These are phyloP conservation scores for Amorphotheca resinae DNA, from an alignment of 495 filamentous ascomycete species.

Conservation along the genomic window DNA sequence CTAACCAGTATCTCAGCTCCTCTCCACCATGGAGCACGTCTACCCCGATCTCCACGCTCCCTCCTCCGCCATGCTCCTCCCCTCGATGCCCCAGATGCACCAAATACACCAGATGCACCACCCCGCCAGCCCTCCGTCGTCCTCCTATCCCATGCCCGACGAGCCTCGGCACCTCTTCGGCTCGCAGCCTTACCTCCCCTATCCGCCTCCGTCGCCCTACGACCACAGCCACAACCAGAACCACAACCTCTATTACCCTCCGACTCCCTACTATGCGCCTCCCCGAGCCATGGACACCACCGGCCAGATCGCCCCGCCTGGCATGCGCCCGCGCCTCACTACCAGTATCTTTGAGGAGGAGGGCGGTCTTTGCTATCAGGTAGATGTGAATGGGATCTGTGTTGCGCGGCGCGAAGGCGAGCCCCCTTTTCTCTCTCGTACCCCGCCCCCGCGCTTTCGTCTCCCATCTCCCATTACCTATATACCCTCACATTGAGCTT, in stretches of 20 bases:
- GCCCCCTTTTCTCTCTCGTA: conserved; percentile 15
- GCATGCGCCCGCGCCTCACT: conserved; percentile 91
- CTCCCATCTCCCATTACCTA: background rate
- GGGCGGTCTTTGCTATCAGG: conserved; percentile 93
- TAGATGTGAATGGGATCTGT: conserved; percentile 91
- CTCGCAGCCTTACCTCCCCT: background rate
- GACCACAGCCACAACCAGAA: background rate
- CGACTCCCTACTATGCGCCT: conserved; percentile 33
- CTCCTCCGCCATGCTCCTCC: background rate
- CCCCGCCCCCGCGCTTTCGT: background rate
- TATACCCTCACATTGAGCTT: background rate
- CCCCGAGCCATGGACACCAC: conserved; percentile 62
- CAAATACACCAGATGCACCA: too few relatives aligned
- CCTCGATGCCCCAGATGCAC: too few relatives aligned
- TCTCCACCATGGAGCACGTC: too few relatives aligned
- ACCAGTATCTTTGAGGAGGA: conserved; percentile 98
- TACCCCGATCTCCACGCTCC: too few relatives aligned
- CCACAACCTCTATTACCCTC: background rate
- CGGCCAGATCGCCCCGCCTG: conserved; percentile 79
- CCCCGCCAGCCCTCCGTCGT: too few relatives aligned
- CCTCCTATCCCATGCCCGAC: too few relatives aligned
- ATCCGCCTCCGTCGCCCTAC: background rate
- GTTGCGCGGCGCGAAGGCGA: conserved; percentile 88
- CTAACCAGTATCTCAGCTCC: too few relatives aligned
- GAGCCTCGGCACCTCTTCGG: too few relatives aligned